Base-by-base conservation (phyloP, 352 stramenopile species). In the Pythium diclinum region DNA sequence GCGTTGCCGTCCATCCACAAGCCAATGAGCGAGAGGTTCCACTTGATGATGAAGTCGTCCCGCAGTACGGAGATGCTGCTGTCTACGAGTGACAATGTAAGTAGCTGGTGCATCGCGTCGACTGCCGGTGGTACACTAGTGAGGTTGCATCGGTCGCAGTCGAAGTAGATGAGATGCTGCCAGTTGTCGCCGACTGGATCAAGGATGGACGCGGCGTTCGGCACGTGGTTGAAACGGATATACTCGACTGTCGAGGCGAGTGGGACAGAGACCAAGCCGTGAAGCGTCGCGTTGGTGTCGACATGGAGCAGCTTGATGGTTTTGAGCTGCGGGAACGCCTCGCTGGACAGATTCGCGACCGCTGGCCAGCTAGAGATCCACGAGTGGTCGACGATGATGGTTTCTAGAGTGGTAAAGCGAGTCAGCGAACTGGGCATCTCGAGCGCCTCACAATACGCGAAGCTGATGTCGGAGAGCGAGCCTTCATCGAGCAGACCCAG, bases 1-100 rank as follows among this genome's bases (percentile, higher is more conserved):
- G 30, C 7, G 51, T 61, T 69, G 4, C 21, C 19, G n/a, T 65
- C 51, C 38, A 69, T 52, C 63, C 63, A 69, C 3, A 69, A 17
- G 11, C 40, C 52, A 7, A 48, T 40, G 19, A 69, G 28, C 6
- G 30, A 4, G 7, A 56, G n/a, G 21, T 56, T 17, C 38, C 23
- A 60, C 0, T 30, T 36, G 1, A 23, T 32, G 34, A 68, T 63
- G 33, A 56, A 63, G 34, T 58, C 36, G 25, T 63, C 61, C 0
- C 48, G 55, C 17, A 68, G 11, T 8, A 33, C 8, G n/a, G 42
- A 1, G 23, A 68, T 62, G 7, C 30, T 11, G 46, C 25, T 68
- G 34, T 46, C 34, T 0, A 28, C 21, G 5, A 68, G 17, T 1
- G 61, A 68, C 3, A 68, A 33, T 4, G 42, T 44, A 21, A 53